Base-by-base conservation (phyloP, 441 rosid genomes). In the Pelargonium australe region DNA sequence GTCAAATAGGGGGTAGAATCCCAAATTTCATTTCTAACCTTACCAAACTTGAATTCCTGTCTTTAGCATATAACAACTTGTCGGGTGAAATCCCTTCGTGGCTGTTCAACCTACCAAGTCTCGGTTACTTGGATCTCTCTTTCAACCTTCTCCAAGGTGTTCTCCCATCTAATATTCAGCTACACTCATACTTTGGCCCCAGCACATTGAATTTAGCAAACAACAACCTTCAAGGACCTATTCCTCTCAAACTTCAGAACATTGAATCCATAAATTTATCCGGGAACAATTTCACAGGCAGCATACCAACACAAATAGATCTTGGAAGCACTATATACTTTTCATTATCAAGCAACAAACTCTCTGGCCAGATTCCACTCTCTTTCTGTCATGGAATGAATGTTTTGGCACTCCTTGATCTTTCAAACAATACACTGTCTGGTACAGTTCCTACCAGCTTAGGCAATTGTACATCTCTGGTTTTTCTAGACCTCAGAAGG, bases 141-240 rank as follows among this genome's bases (percentile, higher is more conserved):
- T 67, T 11, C 70, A 67, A 67, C 70, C 51, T 5, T 13, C 44
- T 67, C 8, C 41, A 67, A 53, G 70, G 70, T 19, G 47, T 67
- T 11, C 63, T 67, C 13, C 70, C 70, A 3, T 12, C 25, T 0
- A 51, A 16, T 13, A 49, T 67, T 31, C 62, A 67, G 70, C 63
- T 67, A 11, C 51, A 51, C 23, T 47, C 57, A n/a, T 67, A 10
- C 43, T 67, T 28, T 25, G 70, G 41, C 7, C 12, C 70, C 5
- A 25, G 62, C 13, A 28, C 44, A 2, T 67, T 67, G 13, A 9
- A 31, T 31, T n/a, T 68, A n/a, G 60, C 14, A 11, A 31, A 55
- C 49, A 51, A 68, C 70, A 19, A 34, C 25, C 63, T 68, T 19
- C 63, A 53, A 1, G 70, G 70, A 10, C 60, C 23, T 14, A 58